phyloP scores from a whole-genome alignment of 495 filamentous ascomycete species.

The Penicillium paxilli region DNA sequence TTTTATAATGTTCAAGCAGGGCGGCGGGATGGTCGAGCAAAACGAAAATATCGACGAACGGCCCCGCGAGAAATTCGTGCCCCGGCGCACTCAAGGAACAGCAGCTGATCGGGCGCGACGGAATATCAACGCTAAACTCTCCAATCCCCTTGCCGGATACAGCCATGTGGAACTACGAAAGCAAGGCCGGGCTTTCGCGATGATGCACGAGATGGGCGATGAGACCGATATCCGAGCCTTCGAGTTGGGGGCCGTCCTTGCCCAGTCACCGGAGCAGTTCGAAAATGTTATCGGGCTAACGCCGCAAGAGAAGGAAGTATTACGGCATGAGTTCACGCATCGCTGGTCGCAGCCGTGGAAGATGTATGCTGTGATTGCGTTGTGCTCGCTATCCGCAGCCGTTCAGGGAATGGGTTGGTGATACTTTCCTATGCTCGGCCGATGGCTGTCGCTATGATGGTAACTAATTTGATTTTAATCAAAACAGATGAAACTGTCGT shows the following conservation, averaged over 20 bases:
- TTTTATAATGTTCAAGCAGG: background rate
- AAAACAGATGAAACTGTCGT: constrained; percentile 75
- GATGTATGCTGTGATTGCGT: constrained; percentile 66
- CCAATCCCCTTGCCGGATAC: constrained; percentile 69
- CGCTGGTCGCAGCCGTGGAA: constrained; percentile 72
- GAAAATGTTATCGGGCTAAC: constrained; percentile 56
- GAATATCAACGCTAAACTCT: constrained; percentile 60
- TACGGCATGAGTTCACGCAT: constrained; percentile 63
- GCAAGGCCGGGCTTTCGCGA: constrained; percentile 66
- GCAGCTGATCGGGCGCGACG: constrained; percentile 53
- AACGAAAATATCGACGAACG: constrained; percentile 14
- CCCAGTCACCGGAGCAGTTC: constrained; percentile 56
- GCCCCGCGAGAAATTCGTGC: constrained; percentile 18
- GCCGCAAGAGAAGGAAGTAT: constrained; percentile 54
- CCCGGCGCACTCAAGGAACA: constrained; percentile 28
- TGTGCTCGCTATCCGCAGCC: constrained; percentile 64
- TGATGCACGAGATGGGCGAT: constrained; percentile 61
- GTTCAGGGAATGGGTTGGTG: constrained; percentile 69
- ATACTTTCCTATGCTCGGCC: background rate
- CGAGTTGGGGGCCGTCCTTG: constrained; percentile 70
- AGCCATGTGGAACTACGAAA: constrained; percentile 57
- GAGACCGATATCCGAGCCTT: constrained; percentile 66
- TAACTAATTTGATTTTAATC: no score
- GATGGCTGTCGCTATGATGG: constrained; percentile 8
- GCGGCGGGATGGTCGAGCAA: constrained; percentile 9